Evolutionary conservation across 148 eudicot genomes (phyloP).

Genomic region (Diospyros lotus): DNA sequence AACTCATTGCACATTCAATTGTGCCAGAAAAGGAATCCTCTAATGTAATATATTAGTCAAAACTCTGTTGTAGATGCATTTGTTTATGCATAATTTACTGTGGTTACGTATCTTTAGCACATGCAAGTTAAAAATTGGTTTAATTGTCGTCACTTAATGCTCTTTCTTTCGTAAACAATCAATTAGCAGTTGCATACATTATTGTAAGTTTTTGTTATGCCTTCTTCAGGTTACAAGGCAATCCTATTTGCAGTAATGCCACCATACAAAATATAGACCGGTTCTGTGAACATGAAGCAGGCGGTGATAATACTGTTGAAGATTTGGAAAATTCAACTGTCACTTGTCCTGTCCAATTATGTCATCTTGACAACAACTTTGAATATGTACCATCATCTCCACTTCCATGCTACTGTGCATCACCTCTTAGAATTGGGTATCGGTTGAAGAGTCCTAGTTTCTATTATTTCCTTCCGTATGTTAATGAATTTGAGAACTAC

Average conservation of each 20-base stretch:
- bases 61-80: no score
- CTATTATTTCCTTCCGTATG: slow-evolving; percentile 60
- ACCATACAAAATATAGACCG: slow-evolving; percentile 30
- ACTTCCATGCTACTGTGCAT: slow-evolving; percentile 71
- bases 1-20: no score
- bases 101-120: not conserved
- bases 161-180: not conserved
- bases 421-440: slow-evolving; percentile 72
- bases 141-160: not conserved
- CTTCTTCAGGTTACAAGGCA: slow-evolving; percentile 62
- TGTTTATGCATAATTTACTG: no score
- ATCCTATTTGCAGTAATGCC: slow-evolving; percentile 58
- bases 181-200: not conserved
- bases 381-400: slow-evolving; percentile 66
- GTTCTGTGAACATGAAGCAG: slow-evolving; percentile 52
- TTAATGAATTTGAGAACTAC: slow-evolving; percentile 40
- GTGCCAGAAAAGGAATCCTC: no score
- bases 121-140: not conserved
- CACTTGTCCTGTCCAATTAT: slow-evolving; percentile 47
- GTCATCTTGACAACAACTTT: slow-evolving; percentile 48
- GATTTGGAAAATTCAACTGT: slow-evolving; percentile 26
- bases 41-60: no score
- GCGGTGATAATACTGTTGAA: slow-evolving; percentile 29
- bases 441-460: slow-evolving; percentile 90
- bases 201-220: not conserved